Base-by-base conservation (phyloP, 208 protist genomes). In the Crithidia acanthocephali region DNA sequence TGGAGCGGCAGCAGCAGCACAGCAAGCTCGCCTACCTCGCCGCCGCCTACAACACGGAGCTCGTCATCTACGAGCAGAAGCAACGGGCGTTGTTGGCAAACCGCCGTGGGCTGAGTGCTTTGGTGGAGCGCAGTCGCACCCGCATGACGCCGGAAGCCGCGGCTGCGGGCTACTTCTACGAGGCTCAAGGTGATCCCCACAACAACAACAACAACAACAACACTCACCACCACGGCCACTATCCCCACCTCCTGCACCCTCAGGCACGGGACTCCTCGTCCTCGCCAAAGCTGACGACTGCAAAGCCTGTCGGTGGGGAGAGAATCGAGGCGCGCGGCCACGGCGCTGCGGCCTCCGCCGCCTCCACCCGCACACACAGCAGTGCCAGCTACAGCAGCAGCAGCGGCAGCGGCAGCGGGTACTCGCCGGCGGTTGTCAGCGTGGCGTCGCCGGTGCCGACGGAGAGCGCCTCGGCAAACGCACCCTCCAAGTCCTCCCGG, bases 51-150 rank as follows among this genome's bases (percentile, higher is more conserved):
- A 37, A 79, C 16, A 72, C 73, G 1, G 73, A 79, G 33, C 66
- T 62, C 28, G 44, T 67, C 50, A 79, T 79, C 27, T 62, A 68
- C 44, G 66, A 79, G 22, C 64, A 68, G 73, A 79, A 79, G 65
- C 50, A 45, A 4, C 73, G 73, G 16, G 73, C 72, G 66, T 6
- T 20, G 23, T 22, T 33, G 33, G 51, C 25, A 25, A 83, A 79
- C 22, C 66, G 35, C 22, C 66, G 64, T 15, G 57, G 67, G 11
- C 35, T 72, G 2, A 44, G 27, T 4, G 47, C 22, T 8, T 32
- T 72, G 6, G 62, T 74, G 22, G 30, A 61, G 11, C 48, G 33
- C 35, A 77, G 52, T n/a, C 57, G 68, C 15, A 37, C 27, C 13
- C 56, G 28, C 22, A 73, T 69, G 74, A 80, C 60, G 18, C 68